Conservation (phyloP, 2,329 filamentous ascomycete species). For the Fusarium mangiferae region DNA sequence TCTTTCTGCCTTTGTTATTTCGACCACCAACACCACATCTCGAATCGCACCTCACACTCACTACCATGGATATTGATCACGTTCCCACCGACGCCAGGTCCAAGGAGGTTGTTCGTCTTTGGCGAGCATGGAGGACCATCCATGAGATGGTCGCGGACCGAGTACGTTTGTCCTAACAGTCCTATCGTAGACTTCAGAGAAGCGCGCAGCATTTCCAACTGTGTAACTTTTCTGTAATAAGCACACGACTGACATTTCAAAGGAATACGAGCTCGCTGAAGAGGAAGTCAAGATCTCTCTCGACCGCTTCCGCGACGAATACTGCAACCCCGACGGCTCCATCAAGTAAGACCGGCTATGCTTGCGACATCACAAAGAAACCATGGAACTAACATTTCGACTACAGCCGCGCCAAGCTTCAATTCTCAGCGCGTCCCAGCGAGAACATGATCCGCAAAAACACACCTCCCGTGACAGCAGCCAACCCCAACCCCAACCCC, state of each 20-base stretch:
- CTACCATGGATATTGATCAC: slow-evolving; percentile 51
- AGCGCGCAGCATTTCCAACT: background rate
- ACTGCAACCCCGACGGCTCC: slow-evolving; percentile 76
- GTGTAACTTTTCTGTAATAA: background rate
- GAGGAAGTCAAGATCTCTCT: slow-evolving; percentile 89
- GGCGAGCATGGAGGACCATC: slow-evolving; percentile 92
- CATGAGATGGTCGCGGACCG: slow-evolving; percentile 95
- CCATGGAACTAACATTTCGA: background rate
- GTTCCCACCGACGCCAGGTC: slow-evolving; percentile 62
- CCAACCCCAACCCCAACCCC: slow-evolving; percentile 77
- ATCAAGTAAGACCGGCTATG: slow-evolving; percentile 70
- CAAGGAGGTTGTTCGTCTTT: slow-evolving; percentile 74
- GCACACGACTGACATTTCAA: slow-evolving; percentile 30
- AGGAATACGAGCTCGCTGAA: slow-evolving; percentile 94
- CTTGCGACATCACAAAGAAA: background rate
- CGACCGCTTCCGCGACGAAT: slow-evolving; percentile 80
- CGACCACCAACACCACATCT: slow-evolving; percentile 5
- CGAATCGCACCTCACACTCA: background rate
- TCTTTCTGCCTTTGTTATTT: slow-evolving; percentile 13
- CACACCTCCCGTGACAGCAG: slow-evolving; percentile 75
- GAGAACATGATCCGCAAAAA: slow-evolving; percentile 86
- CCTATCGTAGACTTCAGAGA: slow-evolving; percentile 3
- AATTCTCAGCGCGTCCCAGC: slow-evolving; percentile 87
- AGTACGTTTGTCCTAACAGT: slow-evolving; percentile 59
- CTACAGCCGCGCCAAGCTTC: slow-evolving; percentile 80